Evolutionary conservation across 2,329 filamentous ascomycete species (phyloP).

Genomic region (Colletotrichum magnum): DNA sequence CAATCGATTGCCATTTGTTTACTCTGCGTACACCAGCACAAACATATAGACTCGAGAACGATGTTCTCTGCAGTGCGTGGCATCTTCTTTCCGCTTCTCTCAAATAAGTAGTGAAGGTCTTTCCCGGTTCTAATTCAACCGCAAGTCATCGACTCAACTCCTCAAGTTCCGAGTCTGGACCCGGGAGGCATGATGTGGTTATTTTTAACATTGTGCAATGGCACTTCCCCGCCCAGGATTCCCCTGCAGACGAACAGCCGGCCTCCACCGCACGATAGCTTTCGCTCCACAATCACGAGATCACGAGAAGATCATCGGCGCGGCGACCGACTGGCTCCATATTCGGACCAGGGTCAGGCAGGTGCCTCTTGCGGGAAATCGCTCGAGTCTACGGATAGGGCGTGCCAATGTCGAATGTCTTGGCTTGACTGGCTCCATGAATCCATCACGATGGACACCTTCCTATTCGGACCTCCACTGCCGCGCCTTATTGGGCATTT

Average conservation of each 20-base stretch:
- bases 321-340: neutral
- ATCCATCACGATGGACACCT: conserved; percentile 26
- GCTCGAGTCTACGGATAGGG: neutral
- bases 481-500: neutral
- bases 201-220: neutral
- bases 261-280: neutral
- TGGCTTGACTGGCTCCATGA: conserved; percentile 8
- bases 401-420: neutral
- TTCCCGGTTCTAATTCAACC: no score
- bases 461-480: conserved; percentile 6
- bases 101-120: no score
- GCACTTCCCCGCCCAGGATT: neutral
- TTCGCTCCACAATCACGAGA: neutral
- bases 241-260: neutral
- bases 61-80: no score
- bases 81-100: no score
- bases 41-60: no score
- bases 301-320: neutral
- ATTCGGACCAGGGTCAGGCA: neutral
- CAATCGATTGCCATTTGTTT: no score
- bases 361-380: neutral
- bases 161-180: no score
- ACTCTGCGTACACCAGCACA: no score
- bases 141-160: no score
- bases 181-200: no score